Evolutionary conservation across 192 early-diverging fungal species (phyloP), one percentile per base, ranked within the genome.

Genomic region (Backusella liffmaniae): DNA sequence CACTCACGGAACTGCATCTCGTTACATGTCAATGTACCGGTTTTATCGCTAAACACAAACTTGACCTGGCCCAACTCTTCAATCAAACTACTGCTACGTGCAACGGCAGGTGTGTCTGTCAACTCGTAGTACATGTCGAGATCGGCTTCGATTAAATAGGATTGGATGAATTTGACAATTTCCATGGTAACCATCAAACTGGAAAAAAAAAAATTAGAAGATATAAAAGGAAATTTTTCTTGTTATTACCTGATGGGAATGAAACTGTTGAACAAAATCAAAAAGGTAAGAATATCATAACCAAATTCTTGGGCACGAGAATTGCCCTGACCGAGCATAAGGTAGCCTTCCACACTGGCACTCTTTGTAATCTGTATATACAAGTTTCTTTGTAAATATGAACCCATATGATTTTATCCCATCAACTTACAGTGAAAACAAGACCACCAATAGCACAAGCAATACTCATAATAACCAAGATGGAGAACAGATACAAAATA

Each of bases 101-200:
- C 95, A 66, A 94, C 87, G 5, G 98, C 96, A 15, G 98, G 95
- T n/a, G 96, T 97, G 80, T 99, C 94, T 0, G 94, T 93, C 62
- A 88, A 85, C 80, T 96, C 98, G 76, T 97, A 94, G 84, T 98
- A 99, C 89, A 99, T 94, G 81, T 99, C 98, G 82, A 96, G 77
- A 78, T 99, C 97, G 8, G 89, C 86, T 84, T 96, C 94, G 82
- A 99, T 98, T 29, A 98, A 87, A 70, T 89, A 84, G 8, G 94
- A 92, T 80, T 96, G 90, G 84, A 91, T 89, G 80, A 92, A 98
- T 86, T 99, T 99, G 51, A 98, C 96, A 68, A 98, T 89, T 80
- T 99, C 98, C 96, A 99, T 96, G 36, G 96, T 98, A 29, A 99
- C 95, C 78, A 99, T 96, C 84, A 98, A 92, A 88, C 93, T 93